Base-by-base conservation (phyloP, 139 green algal species). In the Gonium pectorale region DNA sequence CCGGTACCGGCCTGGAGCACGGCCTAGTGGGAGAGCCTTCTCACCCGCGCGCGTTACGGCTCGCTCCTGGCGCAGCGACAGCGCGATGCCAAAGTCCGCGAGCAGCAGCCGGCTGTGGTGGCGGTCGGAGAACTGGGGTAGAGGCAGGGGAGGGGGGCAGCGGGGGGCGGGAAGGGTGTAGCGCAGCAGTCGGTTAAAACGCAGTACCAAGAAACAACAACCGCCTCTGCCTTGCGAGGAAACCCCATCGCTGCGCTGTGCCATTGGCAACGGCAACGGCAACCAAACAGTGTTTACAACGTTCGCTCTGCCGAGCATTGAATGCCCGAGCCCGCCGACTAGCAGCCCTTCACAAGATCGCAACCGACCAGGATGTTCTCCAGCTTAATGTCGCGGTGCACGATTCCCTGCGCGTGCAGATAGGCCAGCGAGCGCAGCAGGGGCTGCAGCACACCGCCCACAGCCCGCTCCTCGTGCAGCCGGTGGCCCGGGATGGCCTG, bases 31-130 rank as follows among this genome's bases (percentile, higher is more conserved):
- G 19, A 38, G 86, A 81, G 49, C 13, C 49, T 56, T 17, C 73
- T 44, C 83, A 82, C 90, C 90, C 26, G 86, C 90, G 4, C 90
- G 51, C 9, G 90, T 93, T 33, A 93, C 90, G 15, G 90, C 87
- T 13, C 86, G 63, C 59, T 93, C 90, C 22, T 90, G 73, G 27
- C 67, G 67, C 17, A 86, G 19, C 52, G 86, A 86, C 5, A 93
- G 86, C 29, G 88, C 86, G 26, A 93, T 90, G 17, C 90, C 90
- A 70, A 93, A 93, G 85, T 93, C 90, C 56, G 85, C 81, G 27
- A 90, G 41, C 43, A 90, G 73, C 72, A 90, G 63, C 27, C 84
- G 82, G 35, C 82, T 85, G 60, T 77, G 66, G 26, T 83, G 77
- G 7, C 77, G 77, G 63, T 83, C 77, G 24, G 60, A 5, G 21